Percentiles rank a stretch among this genome's conserved stretches.
Conservation (phyloP, 2,329 filamentous ascomycete genomes). For the Allantophomopsis lycopodina region DNA sequence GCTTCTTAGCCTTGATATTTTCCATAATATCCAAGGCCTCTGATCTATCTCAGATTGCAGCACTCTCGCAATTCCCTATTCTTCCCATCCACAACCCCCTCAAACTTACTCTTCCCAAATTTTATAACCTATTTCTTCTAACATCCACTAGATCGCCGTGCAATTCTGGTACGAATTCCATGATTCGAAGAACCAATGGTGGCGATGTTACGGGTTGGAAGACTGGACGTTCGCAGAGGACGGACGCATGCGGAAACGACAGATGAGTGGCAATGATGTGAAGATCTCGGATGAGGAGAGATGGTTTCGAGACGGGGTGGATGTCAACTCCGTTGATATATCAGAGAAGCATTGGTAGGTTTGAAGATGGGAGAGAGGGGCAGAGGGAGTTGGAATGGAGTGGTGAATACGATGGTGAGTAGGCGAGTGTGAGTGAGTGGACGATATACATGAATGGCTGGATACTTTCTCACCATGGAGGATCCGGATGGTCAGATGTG, state of each 20-base stretch:
- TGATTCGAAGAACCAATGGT: conserved; percentile 62
- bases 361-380: conserved; percentile 2
- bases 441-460: too few species aligned
- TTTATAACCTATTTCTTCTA: background rate
- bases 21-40: too few species aligned
- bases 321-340: conserved; percentile 55
- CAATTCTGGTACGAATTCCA: conserved; percentile 74
- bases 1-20: too few species aligned
- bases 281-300: conserved; percentile 45
- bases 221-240: conserved; percentile 64
- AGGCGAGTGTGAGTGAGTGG: too few species aligned
- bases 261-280: conserved; percentile 66
- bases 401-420: too few species aligned
- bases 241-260: conserved; percentile 58
- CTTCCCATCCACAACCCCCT: background rate
- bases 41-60: too few species aligned
- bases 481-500: too few species aligned
- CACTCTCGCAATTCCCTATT: too few species aligned
- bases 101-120: background rate
- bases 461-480: too few species aligned
- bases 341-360: conserved; percentile 50
- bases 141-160: conserved; percentile 49
- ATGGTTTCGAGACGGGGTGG: conserved; percentile 57
- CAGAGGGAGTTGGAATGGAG: too few species aligned
- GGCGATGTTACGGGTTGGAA: conserved; percentile 74